Evolutionary conservation across 495 filamentous ascomycete genomes (phyloP), one percentile per base, ranked within the genome.

Genomic region (Clohesyomyces aquaticus): DNA sequence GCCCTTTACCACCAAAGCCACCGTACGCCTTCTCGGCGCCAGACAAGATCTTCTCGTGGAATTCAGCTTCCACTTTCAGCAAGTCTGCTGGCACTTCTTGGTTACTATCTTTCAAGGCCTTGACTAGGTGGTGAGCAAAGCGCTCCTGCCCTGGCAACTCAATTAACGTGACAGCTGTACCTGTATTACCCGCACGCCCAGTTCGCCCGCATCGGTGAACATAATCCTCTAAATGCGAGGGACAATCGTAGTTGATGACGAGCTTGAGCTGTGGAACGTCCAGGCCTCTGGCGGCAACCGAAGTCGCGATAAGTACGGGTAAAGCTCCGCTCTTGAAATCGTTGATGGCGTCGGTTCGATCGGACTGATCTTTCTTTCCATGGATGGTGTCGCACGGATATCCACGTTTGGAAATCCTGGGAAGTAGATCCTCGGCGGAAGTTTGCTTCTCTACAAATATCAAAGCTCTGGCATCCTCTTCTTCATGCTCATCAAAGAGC

Each of bases 311-410:
- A 73, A 99, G 76, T 55, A 99, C 85, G 0, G 93, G 93, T 54
- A 94, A 84, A 46, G 91, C 85, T 29, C 94, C 94, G 55, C 86
- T 87, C 73, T 96, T 97, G 83, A 98, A 99, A 71, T 97, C 93
- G 52, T 87, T 83, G 69, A 99, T 97, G 26, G 91, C 91, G 26
- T 91, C 94, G 71, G 96, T 91, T 46, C 95, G 88, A 70, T 99
- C 95, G 67, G 91, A 87, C 70, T 98, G 94, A 65, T 98, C 94
- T 69, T 96, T 96, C 27, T 90, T 92, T 41, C 95, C 95, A 64
- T 99, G 95, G 51, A 99, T 95, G 19, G 94, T 94, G 84, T 93
- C 91, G 77, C 90, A 95, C 3, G 92, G 91, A 70, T 98, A 99
- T 8, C 91, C 90, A 74, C 91, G 93, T 19, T 86, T 84, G 83